Percentiles rank a stretch among this genome's conserved stretches.
Evolutionary conservation across 164 flowering plant species (phyloP).

Genomic region (grape (Vitis vinifera)): DNA sequence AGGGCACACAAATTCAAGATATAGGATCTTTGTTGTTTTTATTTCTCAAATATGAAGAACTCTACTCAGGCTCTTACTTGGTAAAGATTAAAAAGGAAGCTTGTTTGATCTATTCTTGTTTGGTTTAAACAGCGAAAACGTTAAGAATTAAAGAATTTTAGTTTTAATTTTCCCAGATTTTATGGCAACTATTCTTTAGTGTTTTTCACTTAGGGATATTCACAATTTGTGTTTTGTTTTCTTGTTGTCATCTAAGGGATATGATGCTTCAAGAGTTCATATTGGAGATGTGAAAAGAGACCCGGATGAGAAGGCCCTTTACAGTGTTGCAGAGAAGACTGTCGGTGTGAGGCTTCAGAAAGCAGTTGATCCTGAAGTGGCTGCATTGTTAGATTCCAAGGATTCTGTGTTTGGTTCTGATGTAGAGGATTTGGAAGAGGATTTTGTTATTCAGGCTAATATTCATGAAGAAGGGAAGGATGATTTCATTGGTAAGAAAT

Average conservation of each 20-base stretch:
- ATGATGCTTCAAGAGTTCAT: conserved; percentile 77
- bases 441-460: conserved; percentile 81
- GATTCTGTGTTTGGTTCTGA: conserved; percentile 71
- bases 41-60: too few species aligned
- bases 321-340: conserved; percentile 58
- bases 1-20: not conserved
- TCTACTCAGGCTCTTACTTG: too few species aligned
- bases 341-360: conserved; percentile 64
- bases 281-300: conserved; percentile 36
- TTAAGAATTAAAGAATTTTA: too few species aligned
- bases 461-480: conserved; percentile 40
- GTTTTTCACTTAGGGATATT: too few species aligned
- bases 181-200: too few species aligned
- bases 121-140: too few species aligned
- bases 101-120: too few species aligned
- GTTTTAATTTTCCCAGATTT: too few species aligned
- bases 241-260: conserved; percentile 50
- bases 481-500: not conserved
- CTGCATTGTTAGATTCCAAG: conserved; percentile 73
- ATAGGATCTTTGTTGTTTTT: too few species aligned
- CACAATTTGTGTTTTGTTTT: not conserved
- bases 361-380: conserved; percentile 77
- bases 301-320: conserved; percentile 36
- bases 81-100: too few species aligned
- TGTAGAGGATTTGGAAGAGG: conserved; percentile 91